A percentile compares a stretch with the other conserved stretches of the same genome.
These are phyloP conservation scores for Fusarium miscanthi DNA, from an alignment of 2,329 filamentous ascomycete species.

Conservation along the genomic window DNA sequence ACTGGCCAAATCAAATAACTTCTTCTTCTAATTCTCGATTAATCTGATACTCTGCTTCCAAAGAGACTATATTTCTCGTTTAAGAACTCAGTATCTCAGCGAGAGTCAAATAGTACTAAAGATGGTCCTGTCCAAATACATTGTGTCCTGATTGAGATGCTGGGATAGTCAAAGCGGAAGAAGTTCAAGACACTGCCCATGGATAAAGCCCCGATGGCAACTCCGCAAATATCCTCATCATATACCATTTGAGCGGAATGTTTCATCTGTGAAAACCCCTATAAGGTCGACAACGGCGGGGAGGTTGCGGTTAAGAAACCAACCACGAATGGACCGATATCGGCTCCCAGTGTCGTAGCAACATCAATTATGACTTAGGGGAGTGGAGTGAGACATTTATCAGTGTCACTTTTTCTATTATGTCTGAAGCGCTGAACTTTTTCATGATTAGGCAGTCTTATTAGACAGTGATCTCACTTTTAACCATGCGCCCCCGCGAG, in stretches of 20 bases:
- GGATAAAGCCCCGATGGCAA: background rate
- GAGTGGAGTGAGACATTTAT: background rate
- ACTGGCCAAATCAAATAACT: background rate
- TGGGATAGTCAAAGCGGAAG: background rate
- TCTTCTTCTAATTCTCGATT: background rate
- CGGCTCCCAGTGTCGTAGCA: background rate
- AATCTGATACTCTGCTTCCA: background rate
- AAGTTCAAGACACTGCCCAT: background rate
- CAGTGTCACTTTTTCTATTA: background rate
- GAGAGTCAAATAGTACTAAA: background rate
- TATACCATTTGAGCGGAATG: background rate
- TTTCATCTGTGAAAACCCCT: background rate
- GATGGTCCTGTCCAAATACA: background rate
- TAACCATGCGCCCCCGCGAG: too few relatives aligned
- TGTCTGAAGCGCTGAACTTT: background rate
- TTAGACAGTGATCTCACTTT: background rate
- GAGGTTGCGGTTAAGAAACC: background rate
- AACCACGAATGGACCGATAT: background rate
- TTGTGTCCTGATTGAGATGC: background rate
- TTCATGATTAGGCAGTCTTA: background rate
- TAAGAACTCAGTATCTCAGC: background rate
- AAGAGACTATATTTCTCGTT: background rate
- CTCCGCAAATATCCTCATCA: background rate
- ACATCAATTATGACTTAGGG: background rate
- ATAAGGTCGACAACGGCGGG: background rate